Conservation (phyloP, 192 early-diverging fungal genomes). For the Spizellomyces punctatus region DNA sequence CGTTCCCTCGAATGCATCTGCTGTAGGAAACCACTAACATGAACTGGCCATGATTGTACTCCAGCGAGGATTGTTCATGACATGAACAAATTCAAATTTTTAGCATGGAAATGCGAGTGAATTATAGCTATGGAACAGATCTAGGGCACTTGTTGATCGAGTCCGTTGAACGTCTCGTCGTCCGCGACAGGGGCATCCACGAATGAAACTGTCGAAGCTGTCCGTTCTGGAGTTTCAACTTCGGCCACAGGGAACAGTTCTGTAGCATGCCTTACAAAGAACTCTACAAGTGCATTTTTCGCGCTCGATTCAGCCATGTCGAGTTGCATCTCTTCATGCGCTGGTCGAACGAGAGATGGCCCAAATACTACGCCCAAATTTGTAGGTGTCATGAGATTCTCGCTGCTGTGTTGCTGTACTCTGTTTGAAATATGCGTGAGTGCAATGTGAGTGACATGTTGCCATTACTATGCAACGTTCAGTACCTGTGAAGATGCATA, state of each 20-base stretch:
- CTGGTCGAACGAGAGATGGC: conserved; percentile 29
- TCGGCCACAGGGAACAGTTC: conserved; percentile 17
- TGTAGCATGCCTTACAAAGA: conserved; percentile 27
- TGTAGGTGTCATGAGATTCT: conserved; percentile 46
- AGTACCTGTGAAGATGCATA: conserved; percentile 31
- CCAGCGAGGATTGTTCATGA: too few relatives aligned
- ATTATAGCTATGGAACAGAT: too few relatives aligned
- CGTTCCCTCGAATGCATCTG: too few relatives aligned
- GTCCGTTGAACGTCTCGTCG: too few relatives aligned
- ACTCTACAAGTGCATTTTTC: conserved; percentile 34
- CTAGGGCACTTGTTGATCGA: too few relatives aligned
- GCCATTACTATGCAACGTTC: conserved; percentile 1
- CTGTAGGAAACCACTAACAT: too few relatives aligned
- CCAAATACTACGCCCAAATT: conserved; percentile 51
- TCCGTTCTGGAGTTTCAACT: too few relatives aligned
- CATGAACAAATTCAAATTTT: too few relatives aligned
- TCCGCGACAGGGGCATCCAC: too few relatives aligned
- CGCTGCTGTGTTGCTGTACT: conserved; percentile 24
- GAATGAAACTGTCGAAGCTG: too few relatives aligned
- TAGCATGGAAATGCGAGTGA: too few relatives aligned
- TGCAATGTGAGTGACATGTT: conserved; percentile 11
- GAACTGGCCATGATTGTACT: too few relatives aligned
- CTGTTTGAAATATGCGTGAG: conserved; percentile 6
- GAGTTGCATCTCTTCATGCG: conserved; percentile 4
- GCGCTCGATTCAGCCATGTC: conserved; percentile 31